phyloP scores from a whole-genome alignment of 495 filamentous ascomycete species.

The Sordaria brevicollis region DNA sequence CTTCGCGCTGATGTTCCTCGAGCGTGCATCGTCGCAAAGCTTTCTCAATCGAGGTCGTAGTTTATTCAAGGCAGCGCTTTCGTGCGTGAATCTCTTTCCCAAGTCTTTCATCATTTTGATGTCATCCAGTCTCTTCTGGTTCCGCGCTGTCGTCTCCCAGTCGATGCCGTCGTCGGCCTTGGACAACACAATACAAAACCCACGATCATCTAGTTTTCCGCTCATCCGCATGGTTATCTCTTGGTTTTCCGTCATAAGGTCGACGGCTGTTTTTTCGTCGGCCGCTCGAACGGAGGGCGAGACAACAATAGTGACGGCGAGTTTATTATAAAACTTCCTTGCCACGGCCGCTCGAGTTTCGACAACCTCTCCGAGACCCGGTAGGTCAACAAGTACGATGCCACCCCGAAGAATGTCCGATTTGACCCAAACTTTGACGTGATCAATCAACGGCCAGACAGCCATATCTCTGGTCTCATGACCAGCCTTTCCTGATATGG shows the following conservation, averaged over 20 bases:
- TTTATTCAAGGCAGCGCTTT: neutral
- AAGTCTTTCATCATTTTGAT: neutral
- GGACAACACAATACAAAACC: constrained; percentile 14
- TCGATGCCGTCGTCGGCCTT: constrained; percentile 14
- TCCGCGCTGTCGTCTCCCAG: neutral
- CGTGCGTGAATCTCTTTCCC: neutral
- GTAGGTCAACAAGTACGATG: constrained; percentile 14
- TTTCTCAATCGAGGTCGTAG: neutral
- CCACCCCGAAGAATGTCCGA: constrained; percentile 12
- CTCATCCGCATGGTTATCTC: constrained; percentile 17
- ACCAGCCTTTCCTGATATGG: neutral
- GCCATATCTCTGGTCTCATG: neutral
- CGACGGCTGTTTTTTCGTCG: constrained; percentile 10
- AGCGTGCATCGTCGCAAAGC: no score
- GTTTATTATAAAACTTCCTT: constrained; percentile 4
- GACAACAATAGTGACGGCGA: constrained; percentile 10
- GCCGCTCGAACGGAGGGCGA: constrained; percentile 12
- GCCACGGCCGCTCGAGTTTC: constrained; percentile 12
- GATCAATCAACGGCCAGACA: constrained; percentile 16
- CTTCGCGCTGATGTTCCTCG: neutral
- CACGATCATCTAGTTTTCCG: constrained; percentile 10
- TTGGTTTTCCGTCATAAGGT: constrained; percentile 14
- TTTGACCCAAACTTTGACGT: constrained; percentile 14
- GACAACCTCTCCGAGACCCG: constrained; percentile 13
- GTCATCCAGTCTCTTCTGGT: neutral